Conservation (phyloP, 208 protist genomes). For the Crithidia thermophila region DNA sequence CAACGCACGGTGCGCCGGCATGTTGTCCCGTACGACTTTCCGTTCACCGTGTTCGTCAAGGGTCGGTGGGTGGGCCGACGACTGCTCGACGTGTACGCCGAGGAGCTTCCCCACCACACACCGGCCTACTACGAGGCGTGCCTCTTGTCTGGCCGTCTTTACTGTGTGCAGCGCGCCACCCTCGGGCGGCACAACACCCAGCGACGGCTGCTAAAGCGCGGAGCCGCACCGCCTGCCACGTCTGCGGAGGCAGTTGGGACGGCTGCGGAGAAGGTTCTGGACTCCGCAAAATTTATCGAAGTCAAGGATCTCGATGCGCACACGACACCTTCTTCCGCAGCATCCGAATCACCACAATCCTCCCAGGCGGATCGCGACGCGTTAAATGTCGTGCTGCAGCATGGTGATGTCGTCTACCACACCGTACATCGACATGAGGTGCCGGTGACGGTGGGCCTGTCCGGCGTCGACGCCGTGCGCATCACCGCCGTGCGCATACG, state of each 20-base stretch:
- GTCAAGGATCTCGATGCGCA: no score
- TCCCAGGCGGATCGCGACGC: no score
- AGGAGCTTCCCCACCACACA: slow-evolving; percentile 87
- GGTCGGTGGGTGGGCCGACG: slow-evolving; percentile 90
- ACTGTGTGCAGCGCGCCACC: slow-evolving; percentile 24
- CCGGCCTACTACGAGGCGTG: slow-evolving; percentile 86
- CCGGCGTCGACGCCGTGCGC: slow-evolving; percentile 54
- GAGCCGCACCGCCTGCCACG: background rate
- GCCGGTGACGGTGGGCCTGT: slow-evolving; percentile 73
- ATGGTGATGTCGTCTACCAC: slow-evolving; percentile 90
- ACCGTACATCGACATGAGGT: slow-evolving; percentile 95
- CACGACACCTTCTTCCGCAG: no score
- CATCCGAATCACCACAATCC: no score
- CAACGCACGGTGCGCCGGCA: slow-evolving; percentile 55
- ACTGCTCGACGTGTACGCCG: slow-evolving; percentile 88
- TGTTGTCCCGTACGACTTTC: slow-evolving; percentile 92
- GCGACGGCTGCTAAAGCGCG: slow-evolving; percentile 47
- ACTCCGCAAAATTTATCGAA: no score
- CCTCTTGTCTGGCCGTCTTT: slow-evolving; percentile 74
- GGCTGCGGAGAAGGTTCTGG: no score
- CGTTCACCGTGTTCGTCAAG: slow-evolving; percentile 92
- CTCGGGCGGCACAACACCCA: slow-evolving; percentile 39
- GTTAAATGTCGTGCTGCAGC: slow-evolving; percentile 37
- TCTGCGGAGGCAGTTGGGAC: background rate
- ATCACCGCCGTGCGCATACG: slow-evolving; percentile 61